Conservation (phyloP, 371 early-diverging fungal genomes). For the Syncephalastrum racemosum region DNA sequence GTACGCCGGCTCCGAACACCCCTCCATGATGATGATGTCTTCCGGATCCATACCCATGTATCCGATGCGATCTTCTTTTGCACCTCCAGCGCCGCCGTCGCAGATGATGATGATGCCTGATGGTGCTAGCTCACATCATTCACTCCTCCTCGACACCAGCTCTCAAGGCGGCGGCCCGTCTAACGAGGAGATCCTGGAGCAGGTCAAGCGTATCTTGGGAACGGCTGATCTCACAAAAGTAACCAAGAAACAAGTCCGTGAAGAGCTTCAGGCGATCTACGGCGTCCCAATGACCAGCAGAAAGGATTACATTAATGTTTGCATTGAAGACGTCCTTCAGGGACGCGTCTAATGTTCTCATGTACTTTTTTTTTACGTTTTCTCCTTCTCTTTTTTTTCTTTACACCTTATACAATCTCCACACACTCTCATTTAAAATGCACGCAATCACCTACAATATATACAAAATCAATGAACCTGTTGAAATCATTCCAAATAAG, state of each 20-base stretch:
- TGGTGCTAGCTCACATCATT: slow-evolving; percentile 23
- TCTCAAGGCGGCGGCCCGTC: slow-evolving; percentile 22
- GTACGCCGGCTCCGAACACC: too few relatives aligned
- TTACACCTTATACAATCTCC: slow-evolving; percentile 4
- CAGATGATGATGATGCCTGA: too few relatives aligned
- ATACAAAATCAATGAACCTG: too few relatives aligned
- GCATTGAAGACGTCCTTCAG: slow-evolving; percentile 47
- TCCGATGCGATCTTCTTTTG: slow-evolving; percentile 29
- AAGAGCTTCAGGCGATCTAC: slow-evolving; percentile 40
- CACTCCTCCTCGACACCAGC: slow-evolving; percentile 37
- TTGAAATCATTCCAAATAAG: too few relatives aligned
- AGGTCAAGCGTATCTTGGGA: slow-evolving; percentile 74
- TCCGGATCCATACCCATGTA: slow-evolving; percentile 32
- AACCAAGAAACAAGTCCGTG: slow-evolving; percentile 79
- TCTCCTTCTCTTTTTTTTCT: slow-evolving; percentile 2
- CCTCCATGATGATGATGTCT: slow-evolving; percentile 27
- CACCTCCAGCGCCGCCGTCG: too few relatives aligned
- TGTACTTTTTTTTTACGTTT: slow-evolving; percentile 1
- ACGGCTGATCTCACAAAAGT: slow-evolving; percentile 78
- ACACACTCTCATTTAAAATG: neutral
- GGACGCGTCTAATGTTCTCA: slow-evolving; percentile 25
- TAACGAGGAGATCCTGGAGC: slow-evolving; percentile 79
- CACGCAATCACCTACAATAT: too few relatives aligned
- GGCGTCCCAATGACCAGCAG: slow-evolving; percentile 46
- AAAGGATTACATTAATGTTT: slow-evolving; percentile 59